Evolutionary conservation across 202 grass and related monocot species (phyloP), one percentile per base, ranked within the genome.

Genomic region (Panicum hallii): DNA sequence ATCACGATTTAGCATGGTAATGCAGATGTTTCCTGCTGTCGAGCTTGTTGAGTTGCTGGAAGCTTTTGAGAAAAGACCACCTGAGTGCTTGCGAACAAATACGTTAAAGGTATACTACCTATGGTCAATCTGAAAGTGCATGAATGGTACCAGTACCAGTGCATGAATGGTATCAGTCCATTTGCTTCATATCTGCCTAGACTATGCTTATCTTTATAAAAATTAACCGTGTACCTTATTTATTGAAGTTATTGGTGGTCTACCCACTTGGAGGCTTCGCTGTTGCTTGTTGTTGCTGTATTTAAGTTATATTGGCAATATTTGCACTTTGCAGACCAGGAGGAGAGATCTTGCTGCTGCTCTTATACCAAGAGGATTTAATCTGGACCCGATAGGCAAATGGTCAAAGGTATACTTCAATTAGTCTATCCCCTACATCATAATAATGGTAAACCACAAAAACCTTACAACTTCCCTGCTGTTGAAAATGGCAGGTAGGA

Each of bases 311-410:
- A 8, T 79, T 48, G 4, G 28, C 48, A 43, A 58, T 83, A 11
- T 69, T 86, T 75, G 67, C 53, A 60, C 40, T 71, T 70, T 61
- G 65, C 80, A 99, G 97, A 99, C 97, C 1, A 84, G 97, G 53
- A 94, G 97, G 60, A 95, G 97, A 77, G 97, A 99, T 94, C 93
- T 99, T 78, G 97, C 97, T 58, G 97, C 91, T 79, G 91, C 94
- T 90, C 90, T 99, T 88, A 93, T 99, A 75, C 93, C 94, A 75
- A 95, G 97, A 88, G 97, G 93, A 55, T 94, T 99, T 72, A 99
- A 99, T 94, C 78, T 99, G 55, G 97, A 99, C 79, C 97, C 92
- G 8, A 94, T 99, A 75, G 97, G 97, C 6, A 99, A 99, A 76
- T 99, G 97, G 97, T 99, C 97, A 89, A 97, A 99, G 97, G 97